Conservation (phyloP, 2,329 filamentous ascomycete species). For the Biscogniauxia marginata region DNA sequence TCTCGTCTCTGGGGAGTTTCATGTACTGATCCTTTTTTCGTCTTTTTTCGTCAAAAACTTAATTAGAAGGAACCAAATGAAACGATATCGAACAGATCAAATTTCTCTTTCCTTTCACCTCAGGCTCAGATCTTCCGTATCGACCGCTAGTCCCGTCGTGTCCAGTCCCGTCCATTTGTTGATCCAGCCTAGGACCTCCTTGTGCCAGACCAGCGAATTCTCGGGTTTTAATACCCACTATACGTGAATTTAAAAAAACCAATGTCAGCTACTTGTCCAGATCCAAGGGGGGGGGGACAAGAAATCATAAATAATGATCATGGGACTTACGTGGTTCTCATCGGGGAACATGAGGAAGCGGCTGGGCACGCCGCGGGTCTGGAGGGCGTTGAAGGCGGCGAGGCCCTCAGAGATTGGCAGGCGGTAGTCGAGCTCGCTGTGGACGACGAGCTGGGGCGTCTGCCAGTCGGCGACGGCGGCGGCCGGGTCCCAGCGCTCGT, state of each 20-base stretch:
- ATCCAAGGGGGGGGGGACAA: slow-evolving; percentile 37
- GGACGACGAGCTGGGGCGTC: slow-evolving; percentile 84
- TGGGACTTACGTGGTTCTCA: slow-evolving; percentile 57
- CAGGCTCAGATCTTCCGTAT: slow-evolving; percentile 19
- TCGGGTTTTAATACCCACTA: slow-evolving; percentile 90
- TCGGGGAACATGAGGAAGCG: slow-evolving; percentile 78
- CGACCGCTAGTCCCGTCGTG: slow-evolving; percentile 23
- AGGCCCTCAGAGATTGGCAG: slow-evolving; percentile 82
- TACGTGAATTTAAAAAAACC: slow-evolving; percentile 20
- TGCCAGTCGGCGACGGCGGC: slow-evolving; percentile 67
- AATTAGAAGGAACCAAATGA: no score
- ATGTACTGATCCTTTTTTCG: not conserved
- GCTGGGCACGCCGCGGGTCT: slow-evolving; percentile 72
- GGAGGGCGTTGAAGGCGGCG: slow-evolving; percentile 81
- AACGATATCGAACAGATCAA: no score
- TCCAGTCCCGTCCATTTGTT: slow-evolving; percentile 58
- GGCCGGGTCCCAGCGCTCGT: slow-evolving; percentile 70
- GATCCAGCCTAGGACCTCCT: slow-evolving; percentile 77
- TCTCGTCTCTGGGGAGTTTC: no score
- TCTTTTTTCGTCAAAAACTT: not conserved
- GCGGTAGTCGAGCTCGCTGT: slow-evolving; percentile 87
- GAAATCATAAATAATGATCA: no score
- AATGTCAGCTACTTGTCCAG: not conserved
- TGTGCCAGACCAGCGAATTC: slow-evolving; percentile 88
- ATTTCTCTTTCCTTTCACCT: slow-evolving; percentile 5